A percentile compares a stretch with the other conserved stretches of the same genome.
These are phyloP conservation scores for Fusarium nurragi DNA, from an alignment of 2,329 filamentous ascomycete species.

Conservation along the genomic window DNA sequence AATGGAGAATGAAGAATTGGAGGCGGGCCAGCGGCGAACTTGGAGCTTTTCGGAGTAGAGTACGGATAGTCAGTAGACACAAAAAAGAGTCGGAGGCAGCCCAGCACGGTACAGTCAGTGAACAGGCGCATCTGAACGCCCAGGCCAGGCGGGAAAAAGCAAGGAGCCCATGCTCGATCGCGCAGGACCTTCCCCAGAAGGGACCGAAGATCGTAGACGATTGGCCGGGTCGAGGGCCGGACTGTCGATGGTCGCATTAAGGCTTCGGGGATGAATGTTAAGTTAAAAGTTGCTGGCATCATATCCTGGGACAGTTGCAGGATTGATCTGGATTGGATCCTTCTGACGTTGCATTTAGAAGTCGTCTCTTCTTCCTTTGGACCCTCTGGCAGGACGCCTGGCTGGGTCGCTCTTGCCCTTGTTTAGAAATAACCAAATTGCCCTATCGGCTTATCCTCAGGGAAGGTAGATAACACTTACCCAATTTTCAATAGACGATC, in stretches of 20 bases:
- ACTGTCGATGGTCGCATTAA: slow-evolving; percentile 25
- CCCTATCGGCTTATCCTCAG: slow-evolving; percentile 20
- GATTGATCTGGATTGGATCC: slow-evolving; percentile 5
- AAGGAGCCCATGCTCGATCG: slow-evolving; percentile 37
- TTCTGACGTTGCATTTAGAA: slow-evolving; percentile 39
- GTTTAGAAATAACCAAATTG: slow-evolving; percentile 24
- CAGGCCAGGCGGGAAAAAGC: slow-evolving; percentile 42
- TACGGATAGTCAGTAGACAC: background rate
- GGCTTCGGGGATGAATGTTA: slow-evolving; percentile 13
- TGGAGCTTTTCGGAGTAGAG: slow-evolving; percentile 7
- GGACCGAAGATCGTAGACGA: slow-evolving; percentile 14
- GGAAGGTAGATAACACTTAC: slow-evolving; percentile 10
- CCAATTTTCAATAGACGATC: slow-evolving; percentile 9
- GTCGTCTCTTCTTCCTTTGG: slow-evolving; percentile 23
- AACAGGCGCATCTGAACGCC: slow-evolving; percentile 40
- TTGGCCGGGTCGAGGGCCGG: slow-evolving; percentile 44
- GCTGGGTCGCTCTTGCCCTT: slow-evolving; percentile 29
- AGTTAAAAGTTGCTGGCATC: slow-evolving; percentile 10
- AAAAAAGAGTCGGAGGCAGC: background rate
- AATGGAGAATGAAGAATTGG: slow-evolving; percentile 1
- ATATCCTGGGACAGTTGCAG: slow-evolving; percentile 4
- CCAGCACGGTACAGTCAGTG: slow-evolving; percentile 29
- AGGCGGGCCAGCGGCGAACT: slow-evolving; percentile 8
- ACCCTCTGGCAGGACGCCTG: slow-evolving; percentile 23
- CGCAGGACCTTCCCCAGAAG: slow-evolving; percentile 36